Base-by-base conservation (phyloP, 768 basidiomycete genomes). In the Mycena rebaudengoi region DNA sequence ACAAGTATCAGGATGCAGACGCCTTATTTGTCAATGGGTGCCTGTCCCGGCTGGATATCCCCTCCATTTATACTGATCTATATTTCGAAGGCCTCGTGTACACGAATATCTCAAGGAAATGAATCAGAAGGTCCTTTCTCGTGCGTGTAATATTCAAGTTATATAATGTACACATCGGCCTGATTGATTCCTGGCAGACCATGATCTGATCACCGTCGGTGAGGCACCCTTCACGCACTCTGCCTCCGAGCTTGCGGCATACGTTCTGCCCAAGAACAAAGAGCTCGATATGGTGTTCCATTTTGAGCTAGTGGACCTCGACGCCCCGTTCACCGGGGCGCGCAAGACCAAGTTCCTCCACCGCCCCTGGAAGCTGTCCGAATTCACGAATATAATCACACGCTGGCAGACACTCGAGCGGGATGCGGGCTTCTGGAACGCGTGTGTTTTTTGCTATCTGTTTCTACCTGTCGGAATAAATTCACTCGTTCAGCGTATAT, bases 31-130 rank as follows among this genome's bases (percentile, higher is more conserved):
- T 84, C 10, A 90, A 90, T 69, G 88, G 91, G 88, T 88, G 66
- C 67, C 76, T 62, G 33, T 62, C n/a, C 46, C 44, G 39, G 52
- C 48, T 56, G 44, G n/a, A 18, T 40, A 40, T 14, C 39, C 23
- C 20, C 51, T 11, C 11, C 32, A n/a, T 54, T 8, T 28, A 12
- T 11, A 29, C 30, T 46, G 7, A 39, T 43, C 5, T 13, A 16
- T 14, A n/a, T 28, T 59, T 56, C n/a, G 20, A 69, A 90, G 90
- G 2, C 90, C 89, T 5, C 79, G 78, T 11, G 86, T 91, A 0
- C 89, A 91, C 68, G 86, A 91, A 59, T 92, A 82, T 69, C 70
- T 93, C 45, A 79, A 84, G 66, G 86, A 92, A 75, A 90, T 94
- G 88, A 73, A 88, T 58, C 54, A 66, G 32, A 81, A 87, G 64